Conservation (phyloP, 352 stramenopile species). For the Globisporangium solare region DNA sequence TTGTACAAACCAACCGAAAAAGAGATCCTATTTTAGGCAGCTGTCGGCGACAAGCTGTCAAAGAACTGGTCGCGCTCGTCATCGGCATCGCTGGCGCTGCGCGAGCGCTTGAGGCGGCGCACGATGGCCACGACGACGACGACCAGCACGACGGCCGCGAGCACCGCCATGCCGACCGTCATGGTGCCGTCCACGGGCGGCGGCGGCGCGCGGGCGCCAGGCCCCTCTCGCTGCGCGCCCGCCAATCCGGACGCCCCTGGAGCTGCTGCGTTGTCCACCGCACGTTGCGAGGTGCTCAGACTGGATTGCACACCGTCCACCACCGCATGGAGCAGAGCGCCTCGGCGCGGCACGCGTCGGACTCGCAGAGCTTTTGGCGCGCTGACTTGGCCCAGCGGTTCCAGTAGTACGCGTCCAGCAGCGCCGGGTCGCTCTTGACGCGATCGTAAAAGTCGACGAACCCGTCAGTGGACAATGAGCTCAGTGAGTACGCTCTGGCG, state of each 20-base stretch:
- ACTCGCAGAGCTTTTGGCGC: slow-evolving; percentile 33
- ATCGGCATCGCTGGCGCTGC: background rate
- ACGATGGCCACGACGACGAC: slow-evolving; percentile 4
- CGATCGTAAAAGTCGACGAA: slow-evolving; percentile 44
- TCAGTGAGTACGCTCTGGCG: slow-evolving; percentile 43
- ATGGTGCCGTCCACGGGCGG: background rate
- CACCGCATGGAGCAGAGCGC: slow-evolving; percentile 70
- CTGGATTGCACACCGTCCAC: slow-evolving; percentile 31
- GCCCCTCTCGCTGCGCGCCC: too few species aligned
- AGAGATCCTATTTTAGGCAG: too few species aligned
- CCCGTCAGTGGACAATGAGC: slow-evolving; percentile 34
- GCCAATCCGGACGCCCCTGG: too few species aligned
- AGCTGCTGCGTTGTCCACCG: background rate
- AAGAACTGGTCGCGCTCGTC: slow-evolving; percentile 12
- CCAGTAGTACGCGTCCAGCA: slow-evolving; percentile 70
- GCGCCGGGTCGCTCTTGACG: slow-evolving; percentile 35
- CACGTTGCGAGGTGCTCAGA: background rate
- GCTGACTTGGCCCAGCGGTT: slow-evolving; percentile 74
- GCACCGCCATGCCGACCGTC: slow-evolving; percentile 1
- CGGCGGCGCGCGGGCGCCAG: background rate
- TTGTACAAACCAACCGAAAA: too few species aligned
- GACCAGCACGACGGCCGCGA: slow-evolving; percentile 5
- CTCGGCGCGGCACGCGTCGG: slow-evolving; percentile 39
- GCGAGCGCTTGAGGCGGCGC: slow-evolving; percentile 2
- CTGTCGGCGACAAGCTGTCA: slow-evolving; percentile 1